Evolutionary conservation across 139 green algal genomes (phyloP), one percentile per base, ranked within the genome.

Genomic region (Yamagishiella unicocca): DNA sequence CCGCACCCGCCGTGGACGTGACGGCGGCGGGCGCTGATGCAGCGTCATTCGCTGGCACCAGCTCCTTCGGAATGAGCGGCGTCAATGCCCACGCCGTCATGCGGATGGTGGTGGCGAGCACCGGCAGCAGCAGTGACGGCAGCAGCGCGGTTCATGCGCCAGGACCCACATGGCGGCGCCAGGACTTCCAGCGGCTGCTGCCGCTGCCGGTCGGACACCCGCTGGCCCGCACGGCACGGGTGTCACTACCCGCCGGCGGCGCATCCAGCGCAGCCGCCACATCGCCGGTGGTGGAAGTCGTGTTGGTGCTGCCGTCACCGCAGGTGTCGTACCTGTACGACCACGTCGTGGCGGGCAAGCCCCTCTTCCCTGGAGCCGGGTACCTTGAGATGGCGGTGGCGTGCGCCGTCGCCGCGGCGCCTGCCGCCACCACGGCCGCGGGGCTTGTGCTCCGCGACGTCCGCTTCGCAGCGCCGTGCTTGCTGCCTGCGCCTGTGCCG

Each of bases 11-110:
- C 6, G 21, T 43, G 35, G 76, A 83, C 35, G 0, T 83, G 9
- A 37, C 22, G 14, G 29, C 25, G 33, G 2, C 10, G 22, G 4
- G 9, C 1, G 58, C 38, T 29, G 35, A 38, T 25, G 12, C 24
- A 25, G 24, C 1, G 53, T 8, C 19, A 6, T 78, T 82, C 53
- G 89, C 78, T n/a, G 96, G 96, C 38, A 97, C 95, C 10, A 97
- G 94, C 93, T 96, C 92, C 6, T 98, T 98, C 77, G 96, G 96
- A 61, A 98, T 98, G 96, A 94, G 89, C 50, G 96, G 96, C 33
- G 94, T 97, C n/a, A 98, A 98, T 82, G 95, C 96, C 0, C 94
- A 98, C 45, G 93, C 92, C 29, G 92, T 97, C 61, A 37, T 97
- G 61, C 21, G 25, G 40, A 53, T 64, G 55, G 21, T 67, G 58